phyloP scores from a whole-genome alignment of 139 green algal genomes.

The Chlorella sp. region DNA sequence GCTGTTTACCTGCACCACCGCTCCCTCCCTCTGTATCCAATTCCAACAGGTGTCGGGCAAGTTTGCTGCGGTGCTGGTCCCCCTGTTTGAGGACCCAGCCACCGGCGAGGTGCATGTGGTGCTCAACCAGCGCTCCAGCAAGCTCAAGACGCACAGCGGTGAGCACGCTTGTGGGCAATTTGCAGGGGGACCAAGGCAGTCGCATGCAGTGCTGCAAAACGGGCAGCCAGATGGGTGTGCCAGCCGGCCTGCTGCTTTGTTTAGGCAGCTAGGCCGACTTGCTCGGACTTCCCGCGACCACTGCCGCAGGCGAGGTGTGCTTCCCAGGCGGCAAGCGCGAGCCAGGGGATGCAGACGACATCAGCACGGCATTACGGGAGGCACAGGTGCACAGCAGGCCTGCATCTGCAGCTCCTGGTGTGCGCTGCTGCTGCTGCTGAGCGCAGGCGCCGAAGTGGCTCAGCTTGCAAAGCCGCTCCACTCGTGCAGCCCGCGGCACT shows the following conservation, averaged over 20 bases:
- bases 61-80: constrained; percentile 63
- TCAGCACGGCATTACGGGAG: constrained; percentile 73
- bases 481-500: no score
- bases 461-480: no score
- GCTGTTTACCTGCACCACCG: background rate
- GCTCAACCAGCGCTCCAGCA: constrained; percentile 63
- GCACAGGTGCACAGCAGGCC: constrained; percentile 28
- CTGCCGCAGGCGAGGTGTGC: constrained; percentile 68
- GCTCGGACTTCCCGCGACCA: background rate
- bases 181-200: no score
- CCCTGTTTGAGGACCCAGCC: constrained; percentile 62
- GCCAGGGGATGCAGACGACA: constrained; percentile 63
- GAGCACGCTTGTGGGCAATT: no score
- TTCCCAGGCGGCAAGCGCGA: constrained; percentile 85
- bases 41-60: constrained; percentile 39
- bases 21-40: no score
- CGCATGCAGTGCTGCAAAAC: no score
- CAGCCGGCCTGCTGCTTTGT: background rate
- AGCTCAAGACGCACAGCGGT: constrained; percentile 54
- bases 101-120: constrained; percentile 57
- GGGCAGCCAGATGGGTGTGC: no score
- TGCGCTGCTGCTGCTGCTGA: background rate
- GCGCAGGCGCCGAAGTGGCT: no score
- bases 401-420: background rate
- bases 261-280: background rate